phyloP scores from a whole-genome alignment of 441 rosid species.

The Bruguiera hainesii region DNA sequence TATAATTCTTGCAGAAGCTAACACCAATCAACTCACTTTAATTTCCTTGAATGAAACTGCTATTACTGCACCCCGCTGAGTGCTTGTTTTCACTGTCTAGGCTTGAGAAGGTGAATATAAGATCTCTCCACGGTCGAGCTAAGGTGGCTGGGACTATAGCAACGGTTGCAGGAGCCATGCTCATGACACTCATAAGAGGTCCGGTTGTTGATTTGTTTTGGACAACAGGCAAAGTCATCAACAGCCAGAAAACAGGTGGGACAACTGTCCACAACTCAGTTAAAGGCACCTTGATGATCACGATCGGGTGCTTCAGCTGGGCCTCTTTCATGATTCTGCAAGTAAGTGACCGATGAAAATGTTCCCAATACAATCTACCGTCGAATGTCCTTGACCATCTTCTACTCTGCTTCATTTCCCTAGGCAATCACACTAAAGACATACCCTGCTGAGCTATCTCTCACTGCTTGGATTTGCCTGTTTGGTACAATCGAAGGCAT shows the following conservation, averaged over 20 bases:
- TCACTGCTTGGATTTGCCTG: slow-evolving; percentile 70
- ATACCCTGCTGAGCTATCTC: slow-evolving; percentile 70
- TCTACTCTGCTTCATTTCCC: background rate
- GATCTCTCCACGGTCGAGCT: slow-evolving; percentile 50
- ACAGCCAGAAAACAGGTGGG: slow-evolving; percentile 34
- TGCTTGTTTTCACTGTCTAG: slow-evolving; percentile 15
- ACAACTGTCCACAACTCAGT: slow-evolving; percentile 49
- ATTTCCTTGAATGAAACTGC: no score
- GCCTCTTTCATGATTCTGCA: slow-evolving; percentile 79
- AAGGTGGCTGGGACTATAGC: slow-evolving; percentile 70
- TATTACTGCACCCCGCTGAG: no score
- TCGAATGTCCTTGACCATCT: background rate
- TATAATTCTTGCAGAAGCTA: background rate
- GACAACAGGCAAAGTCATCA: slow-evolving; percentile 38
- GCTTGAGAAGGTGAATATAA: slow-evolving; percentile 68
- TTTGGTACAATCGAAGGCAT: slow-evolving; percentile 62
- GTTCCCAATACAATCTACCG: background rate
- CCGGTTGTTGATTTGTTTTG: slow-evolving; percentile 52
- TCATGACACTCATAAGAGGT: slow-evolving; percentile 79
- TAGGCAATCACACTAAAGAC: slow-evolving; percentile 57
- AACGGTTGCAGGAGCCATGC: slow-evolving; percentile 94
- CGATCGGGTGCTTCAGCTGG: slow-evolving; percentile 67
- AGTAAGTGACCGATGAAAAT: slow-evolving; percentile 31
- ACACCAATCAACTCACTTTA: no score
- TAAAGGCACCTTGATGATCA: slow-evolving; percentile 67